Base-by-base conservation (phyloP, 2,329 filamentous ascomycete genomes). In the Diaporthe vaccinii region DNA sequence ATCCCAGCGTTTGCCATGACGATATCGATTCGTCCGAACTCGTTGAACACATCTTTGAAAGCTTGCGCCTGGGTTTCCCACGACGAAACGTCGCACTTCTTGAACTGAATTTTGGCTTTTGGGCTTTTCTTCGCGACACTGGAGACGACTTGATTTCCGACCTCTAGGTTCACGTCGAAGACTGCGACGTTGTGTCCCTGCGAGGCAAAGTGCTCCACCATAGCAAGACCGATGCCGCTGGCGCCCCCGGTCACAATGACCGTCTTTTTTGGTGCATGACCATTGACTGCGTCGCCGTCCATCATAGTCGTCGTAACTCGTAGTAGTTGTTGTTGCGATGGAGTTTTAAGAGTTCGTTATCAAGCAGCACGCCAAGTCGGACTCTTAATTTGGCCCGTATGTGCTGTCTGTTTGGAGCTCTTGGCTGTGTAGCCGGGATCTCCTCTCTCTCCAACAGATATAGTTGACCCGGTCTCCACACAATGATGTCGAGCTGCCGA, bases 1-100 rank as follows among this genome's bases (percentile, higher is more conserved):
- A 89, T 84, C 1, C 87, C 87, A 0, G 87, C 87, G 77, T 89
- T 89, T 36, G 87, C 87, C 79, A 88, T 84, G 9, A 88, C 87
- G 4, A 88, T 77, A 74, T 89, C 86, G 25, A 89, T 78, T 1
- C 74, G 75, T 9, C 80, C 80, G 31, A 80, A 78, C 20, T 77
- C 70, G 2, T 61, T 58, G 65, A 78, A 79, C 12, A 82, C 78
- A n/a, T 78, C 70, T 36, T 76, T 74, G 72, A 83, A 85, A 0
- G 74, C 77, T 2, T 79, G 77, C 0, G 82, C 79, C 72, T 83
- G 82, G n/a, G 77, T 79, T 7, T 79, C 77, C 80, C 85, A 86
- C 5, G 82, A 83, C 0, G 83, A 79, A 9, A 86, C 81, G 70
- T 86, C 83, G 77, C 82, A 84, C 62, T 78, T 76, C 55, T 80